Evolutionary conservation across 108 stramenopile genomes (phyloP).

Genomic region (Nannochloropsis salina): DNA sequence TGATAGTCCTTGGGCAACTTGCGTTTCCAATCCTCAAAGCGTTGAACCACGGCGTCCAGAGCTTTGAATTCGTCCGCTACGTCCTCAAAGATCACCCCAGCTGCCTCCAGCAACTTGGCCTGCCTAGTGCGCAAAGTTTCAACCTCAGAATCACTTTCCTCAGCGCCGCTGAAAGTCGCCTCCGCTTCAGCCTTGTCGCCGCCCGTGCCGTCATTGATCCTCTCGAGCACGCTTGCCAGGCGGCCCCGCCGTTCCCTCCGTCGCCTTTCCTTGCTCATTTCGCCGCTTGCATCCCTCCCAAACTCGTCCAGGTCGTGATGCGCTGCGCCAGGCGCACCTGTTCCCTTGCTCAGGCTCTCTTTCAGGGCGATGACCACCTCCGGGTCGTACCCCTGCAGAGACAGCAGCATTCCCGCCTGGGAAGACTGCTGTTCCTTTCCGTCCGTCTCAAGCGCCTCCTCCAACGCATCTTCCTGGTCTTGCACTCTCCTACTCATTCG

Average conservation of each 20-base stretch:
- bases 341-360: background rate
- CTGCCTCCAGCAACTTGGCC: background rate
- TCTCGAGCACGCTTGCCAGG: background rate
- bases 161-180: background rate
- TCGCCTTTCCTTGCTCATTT: background rate
- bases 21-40: background rate
- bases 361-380: background rate
- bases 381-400: background rate
- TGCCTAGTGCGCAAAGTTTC: background rate
- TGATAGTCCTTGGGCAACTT: background rate
- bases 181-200: background rate
- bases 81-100: background rate
- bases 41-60: background rate
- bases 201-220: background rate
- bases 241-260: background rate
- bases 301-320: background rate
- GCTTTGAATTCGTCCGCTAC: background rate
- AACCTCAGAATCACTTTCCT: background rate
- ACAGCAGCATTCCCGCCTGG: background rate
- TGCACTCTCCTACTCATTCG: background rate
- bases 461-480: background rate
- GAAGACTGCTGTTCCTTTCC: background rate
- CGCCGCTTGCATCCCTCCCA: conserved; percentile 6
- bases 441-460: background rate
- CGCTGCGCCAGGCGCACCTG: background rate